Base-by-base conservation (phyloP, 1,284 basidiomycete genomes). In the Porogramme epimiltina region DNA sequence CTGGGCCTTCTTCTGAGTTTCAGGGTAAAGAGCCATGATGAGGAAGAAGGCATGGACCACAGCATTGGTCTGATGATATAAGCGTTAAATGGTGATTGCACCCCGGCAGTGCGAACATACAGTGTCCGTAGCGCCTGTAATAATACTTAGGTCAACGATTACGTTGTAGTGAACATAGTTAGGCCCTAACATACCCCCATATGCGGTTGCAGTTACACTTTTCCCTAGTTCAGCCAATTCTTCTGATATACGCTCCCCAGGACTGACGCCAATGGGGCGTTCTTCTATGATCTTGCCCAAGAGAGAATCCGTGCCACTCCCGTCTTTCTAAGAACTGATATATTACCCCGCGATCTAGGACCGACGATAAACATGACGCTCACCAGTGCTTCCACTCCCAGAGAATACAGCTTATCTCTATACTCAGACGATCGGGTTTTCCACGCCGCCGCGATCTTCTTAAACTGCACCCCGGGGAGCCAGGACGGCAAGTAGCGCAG, bases 1-100 rank as follows among this genome's bases (percentile, higher is more conserved):
- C 40, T 69, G 69, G 3, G 68, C 70, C 23, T 61, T 61, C 20
- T 51, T 49, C 45, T 66, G 66, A 4, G 67, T 53, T 2, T 64
- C 60, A 4, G 68, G 69, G 38, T 64, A 50, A 16, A 63, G 52
- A 1, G 66, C 55, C 66, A 70, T 65, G 0, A 63, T 61, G 16
- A 70, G 49, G 34, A 71, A 52, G 47, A 69, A 67, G 1, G 54
- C 40, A 3, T 39, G 43, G 15, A 52, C 23, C 3, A 52, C 37
- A 3, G 52, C 19, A 13, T 47, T 40, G 2, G 55, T 56, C 58
- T 56, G 24, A 3, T 26, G 20, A 41, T 31, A 18, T 6, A 3
- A 23, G 19, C n/a, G 11, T 13, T n/a, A 33, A 24, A 45, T 3
- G 20, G 9, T 10, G 0, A 18, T 3, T 11, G 24, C 20, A n/a